Evolutionary conservation across 2,329 filamentous ascomycete species (phyloP), one percentile per base, ranked within the genome.

Genomic region (Fusarium hostae): DNA sequence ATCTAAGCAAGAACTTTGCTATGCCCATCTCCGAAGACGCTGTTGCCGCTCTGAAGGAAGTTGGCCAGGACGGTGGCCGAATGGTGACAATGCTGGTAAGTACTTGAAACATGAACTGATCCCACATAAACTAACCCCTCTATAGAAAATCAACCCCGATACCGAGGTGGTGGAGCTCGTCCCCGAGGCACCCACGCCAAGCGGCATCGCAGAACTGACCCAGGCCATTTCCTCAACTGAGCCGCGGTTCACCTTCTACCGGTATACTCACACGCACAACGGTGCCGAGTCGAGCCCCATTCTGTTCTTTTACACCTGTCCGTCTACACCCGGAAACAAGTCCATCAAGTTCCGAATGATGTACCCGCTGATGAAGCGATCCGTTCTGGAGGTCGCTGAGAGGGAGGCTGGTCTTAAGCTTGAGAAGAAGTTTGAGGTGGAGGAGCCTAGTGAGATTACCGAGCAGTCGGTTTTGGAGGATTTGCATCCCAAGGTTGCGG

Each of bases 231-330:
- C 91, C 9, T 72, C 86, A 13, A 86, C 85, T 24, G 91, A 94
- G 79, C 93, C 93, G 8, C 87, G 93, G 45, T 95, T 94, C 80
- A 91, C 90, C 10, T 94, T 96, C 79, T 96, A 91, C 84, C 87
- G 90, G 32, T 92, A 90, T 79, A 83, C 81, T 16, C 87, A 91
- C 77, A 86, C 86, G 44, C 82, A 89, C 68, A 82, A 84, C 35
- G 89, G 88, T 26, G 70, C 78, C 48, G 81, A 86, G 65, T 83
- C 85, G 57, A 86, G 84, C 60, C 89, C 90, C 5, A 84, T 95
- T 51, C 85, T 95, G 9, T 96, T 96, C 83, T 90, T 96, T 78
- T 95, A 94, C 82, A 95, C 93, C 9, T 94, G 92, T 79, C 94
- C 94, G 1, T 84, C 87, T 11, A 86, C 91, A 8, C 82, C 88